Conservation (phyloP, 148 eudicot genomes). For the Vaccinium corymbosum region DNA sequence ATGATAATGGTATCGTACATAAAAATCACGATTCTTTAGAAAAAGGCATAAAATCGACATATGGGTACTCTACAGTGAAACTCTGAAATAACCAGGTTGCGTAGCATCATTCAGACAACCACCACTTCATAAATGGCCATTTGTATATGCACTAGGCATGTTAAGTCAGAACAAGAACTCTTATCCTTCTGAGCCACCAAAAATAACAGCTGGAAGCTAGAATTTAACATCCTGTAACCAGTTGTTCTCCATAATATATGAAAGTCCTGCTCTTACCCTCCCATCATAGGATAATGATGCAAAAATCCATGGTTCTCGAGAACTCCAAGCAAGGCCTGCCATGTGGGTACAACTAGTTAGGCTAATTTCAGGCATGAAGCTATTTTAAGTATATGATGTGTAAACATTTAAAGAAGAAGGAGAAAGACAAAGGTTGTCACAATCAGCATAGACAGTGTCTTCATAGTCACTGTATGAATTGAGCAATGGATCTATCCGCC, state of each 20-base stretch:
- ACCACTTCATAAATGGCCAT: background rate
- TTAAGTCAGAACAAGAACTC: background rate
- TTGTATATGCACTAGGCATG: background rate
- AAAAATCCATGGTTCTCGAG: slow-evolving; percentile 87
- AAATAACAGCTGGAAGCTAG: background rate
- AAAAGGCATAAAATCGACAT: background rate
- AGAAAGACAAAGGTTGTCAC: background rate
- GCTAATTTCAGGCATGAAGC: slow-evolving; percentile 7
- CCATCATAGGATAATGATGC: slow-evolving; percentile 98
- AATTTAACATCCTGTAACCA: background rate
- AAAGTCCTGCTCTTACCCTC: slow-evolving; percentile 56
- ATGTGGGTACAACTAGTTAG: slow-evolving; percentile 13
- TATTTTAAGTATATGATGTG: background rate
- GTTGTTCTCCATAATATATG: background rate
- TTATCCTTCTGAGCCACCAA: background rate
- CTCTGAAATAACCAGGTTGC: background rate
- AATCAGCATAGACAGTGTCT: slow-evolving; percentile 91
- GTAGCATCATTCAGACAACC: background rate
- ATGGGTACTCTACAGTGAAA: too few species aligned
- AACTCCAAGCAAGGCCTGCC: slow-evolving; percentile 95
- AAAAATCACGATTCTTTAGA: background rate
- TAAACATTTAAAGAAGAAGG: background rate
- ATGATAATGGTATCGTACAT: background rate
- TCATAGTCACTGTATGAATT: slow-evolving; percentile 86
- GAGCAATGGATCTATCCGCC: slow-evolving; percentile 54